Evolutionary conservation across 164 flowering plant species (phyloP).

Genomic region (Kingdonia uniflora): DNA sequence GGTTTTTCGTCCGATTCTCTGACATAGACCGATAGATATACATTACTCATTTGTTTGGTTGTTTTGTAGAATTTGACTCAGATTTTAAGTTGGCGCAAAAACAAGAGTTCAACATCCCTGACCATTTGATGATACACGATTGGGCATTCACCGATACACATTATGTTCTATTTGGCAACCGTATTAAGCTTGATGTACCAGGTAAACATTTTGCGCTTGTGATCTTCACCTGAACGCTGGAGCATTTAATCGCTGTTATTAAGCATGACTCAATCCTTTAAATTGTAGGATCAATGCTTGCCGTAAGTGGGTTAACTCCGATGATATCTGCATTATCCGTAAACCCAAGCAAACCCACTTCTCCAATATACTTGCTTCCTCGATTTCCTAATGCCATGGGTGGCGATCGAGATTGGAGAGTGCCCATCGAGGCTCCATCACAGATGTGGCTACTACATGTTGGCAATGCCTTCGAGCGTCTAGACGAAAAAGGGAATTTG

Average conservation of each 20-base stretch:
- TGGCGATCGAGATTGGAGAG: conserved; percentile 45
- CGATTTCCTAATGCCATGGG: conserved; percentile 23
- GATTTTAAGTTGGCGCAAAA: conserved; percentile 53
- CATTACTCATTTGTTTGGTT: background rate
- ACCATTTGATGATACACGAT: conserved; percentile 91
- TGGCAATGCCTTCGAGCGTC: conserved; percentile 61
- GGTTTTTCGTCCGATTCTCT: background rate
- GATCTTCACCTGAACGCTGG: background rate
- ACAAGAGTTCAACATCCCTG: conserved; percentile 54
- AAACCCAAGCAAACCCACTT: conserved; percentile 52
- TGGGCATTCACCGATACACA: conserved; percentile 93
- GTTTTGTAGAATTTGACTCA: conserved; percentile 52
- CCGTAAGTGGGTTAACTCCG: conserved; percentile 68
- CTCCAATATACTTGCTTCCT: conserved; percentile 80
- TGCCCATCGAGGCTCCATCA: conserved; percentile 63
- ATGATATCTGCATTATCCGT: conserved; percentile 84
- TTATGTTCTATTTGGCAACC: conserved; percentile 72
- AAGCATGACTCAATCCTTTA: background rate
- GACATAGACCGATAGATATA: background rate
- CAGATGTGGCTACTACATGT: conserved; percentile 75
- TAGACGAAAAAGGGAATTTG: conserved; percentile 33
- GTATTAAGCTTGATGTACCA: conserved; percentile 62
- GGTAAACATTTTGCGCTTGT: conserved; percentile 23
- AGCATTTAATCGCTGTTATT: no score
- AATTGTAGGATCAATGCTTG: conserved; percentile 62